Evolutionary conservation across 1,284 basidiomycete genomes (phyloP).

Genomic region (Psilocybe mexicana): DNA sequence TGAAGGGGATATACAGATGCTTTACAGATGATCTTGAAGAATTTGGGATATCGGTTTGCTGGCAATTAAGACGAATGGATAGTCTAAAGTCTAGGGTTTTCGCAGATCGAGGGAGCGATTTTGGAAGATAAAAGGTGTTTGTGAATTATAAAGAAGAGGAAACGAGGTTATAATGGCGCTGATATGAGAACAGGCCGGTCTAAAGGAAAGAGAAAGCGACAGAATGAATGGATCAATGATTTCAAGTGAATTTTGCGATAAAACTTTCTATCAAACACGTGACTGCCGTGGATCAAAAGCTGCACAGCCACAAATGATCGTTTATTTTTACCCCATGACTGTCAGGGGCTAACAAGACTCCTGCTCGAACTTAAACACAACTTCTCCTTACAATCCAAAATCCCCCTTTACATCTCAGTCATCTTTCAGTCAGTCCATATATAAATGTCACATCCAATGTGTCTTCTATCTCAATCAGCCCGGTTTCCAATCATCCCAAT

Average conservation of each 20-base stretch:
- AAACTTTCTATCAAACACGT: slow-evolving; percentile 17
- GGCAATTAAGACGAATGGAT: slow-evolving; percentile 10
- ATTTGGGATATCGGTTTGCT: slow-evolving; percentile 12
- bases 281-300: neutral
- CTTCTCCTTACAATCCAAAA: neutral
- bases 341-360: too few relatives aligned
- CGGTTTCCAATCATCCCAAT: neutral
- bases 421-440: neutral
- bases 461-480: neutral
- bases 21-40: slow-evolving; percentile 20
- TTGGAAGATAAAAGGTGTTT: neutral
- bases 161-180: slow-evolving; percentile 5
- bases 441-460: neutral
- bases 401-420: neutral
- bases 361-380: neutral
- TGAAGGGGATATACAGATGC: slow-evolving; percentile 24
- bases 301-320: neutral
- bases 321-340: neutral
- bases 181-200: slow-evolving; percentile 21
- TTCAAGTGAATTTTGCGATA: slow-evolving; percentile 1
- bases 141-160: slow-evolving; percentile 3
- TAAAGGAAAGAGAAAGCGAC: slow-evolving; percentile 18
- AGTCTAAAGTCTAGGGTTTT: slow-evolving; percentile 17
- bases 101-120: slow-evolving; percentile 1
- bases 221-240: neutral